Evolutionary conservation across 2,329 filamentous ascomycete species (phyloP), one percentile per base, ranked within the genome.

Genomic region (Sphaerulina musiva): DNA sequence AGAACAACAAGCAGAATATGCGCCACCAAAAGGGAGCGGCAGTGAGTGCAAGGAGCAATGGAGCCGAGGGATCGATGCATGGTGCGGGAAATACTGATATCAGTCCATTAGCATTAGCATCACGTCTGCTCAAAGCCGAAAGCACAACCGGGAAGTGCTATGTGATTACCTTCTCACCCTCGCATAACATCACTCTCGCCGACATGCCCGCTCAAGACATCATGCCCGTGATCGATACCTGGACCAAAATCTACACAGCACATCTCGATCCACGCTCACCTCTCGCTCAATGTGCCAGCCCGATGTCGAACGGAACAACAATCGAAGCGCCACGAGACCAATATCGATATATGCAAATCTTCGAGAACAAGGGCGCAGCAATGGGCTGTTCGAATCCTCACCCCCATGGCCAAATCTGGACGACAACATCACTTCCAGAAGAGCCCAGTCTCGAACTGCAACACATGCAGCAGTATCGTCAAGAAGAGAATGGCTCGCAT

Each of bases 341-440:
- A 72, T 89, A 95, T 65, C 83, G 87, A 51, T 97, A 95, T 74
- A 96, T 98, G 91, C 93, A 98, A 70, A 97, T 98, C 60, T 98
- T 98, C 59, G 93, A 98, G 75, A 98, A 98, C 77, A 98, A 98
- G 74, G 93, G 93, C 48, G 84, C 87, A 1, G 89, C 92, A 9
- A 98, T 98, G 93, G 93, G 93, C 48, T 98, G 93, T 76, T 97
- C 92, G 1, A 98, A 98, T 70, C 93, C 93, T 0, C 93, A 98
- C 70, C 93, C 93, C 0, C 93, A 98, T 73, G 92, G 93, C 55
- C 93, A 98, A 71, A 80, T 96, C 59, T 98, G 93, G 93, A 93
- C 89, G 2, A 95, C 91, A 0, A 95, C 89, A 20, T 86, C 84
- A 6, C 75, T 96, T 62, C 93, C 93, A 0, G 91, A 97, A 69